Base-by-base conservation (phyloP, 1,139 yeast genomes). In the Yamadazyma sp. region DNA sequence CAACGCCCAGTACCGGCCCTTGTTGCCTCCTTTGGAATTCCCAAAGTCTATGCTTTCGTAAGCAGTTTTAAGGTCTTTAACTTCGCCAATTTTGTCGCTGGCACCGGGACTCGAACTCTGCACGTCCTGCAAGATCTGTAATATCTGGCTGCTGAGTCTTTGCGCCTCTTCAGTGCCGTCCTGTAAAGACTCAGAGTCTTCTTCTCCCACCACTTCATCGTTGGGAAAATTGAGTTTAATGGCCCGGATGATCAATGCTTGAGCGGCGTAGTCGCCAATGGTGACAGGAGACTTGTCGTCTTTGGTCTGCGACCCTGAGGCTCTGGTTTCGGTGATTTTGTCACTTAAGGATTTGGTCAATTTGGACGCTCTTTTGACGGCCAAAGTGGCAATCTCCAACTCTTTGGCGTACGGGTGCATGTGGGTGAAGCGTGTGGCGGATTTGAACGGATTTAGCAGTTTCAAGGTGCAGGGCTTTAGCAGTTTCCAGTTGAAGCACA, bases 251-350 rank as follows among this genome's bases (percentile, higher is more conserved):
- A 92, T 82, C 35, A 92, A 78, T 0, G 97, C 96, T 57, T 92
- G 99, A 0, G 97, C 92, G 4, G 96, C 96, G 59, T 85, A 92
- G 58, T 92, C 99, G 16, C 97, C 98, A 35, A 92, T 76, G 1
- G 99, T 92, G 11, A 92, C 99, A 1, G 99, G 99, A 2, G 96
- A 87, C 48, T 82, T 80, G 59, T 92, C 99, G 28, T 78, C 76
- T 56, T 92, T 92, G 46, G 89, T 84, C 47, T 88, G 81, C 1
- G 90, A 82, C 4, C 76, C 76, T 11, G 78, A 66, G 23, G 75
- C 66, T 46, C 70, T 74, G 29, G 82, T 72, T 15, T 75, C 66
- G 25, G 81, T 72, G 35, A 92, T 83, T 28, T 82, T 75, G 40
- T 78, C 78, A 42, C 86, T 79, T 40, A 92, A 85, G 36, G 78